phyloP scores from a whole-genome alignment of 75 land plant genomes.

The Selaginella tamariscina region DNA sequence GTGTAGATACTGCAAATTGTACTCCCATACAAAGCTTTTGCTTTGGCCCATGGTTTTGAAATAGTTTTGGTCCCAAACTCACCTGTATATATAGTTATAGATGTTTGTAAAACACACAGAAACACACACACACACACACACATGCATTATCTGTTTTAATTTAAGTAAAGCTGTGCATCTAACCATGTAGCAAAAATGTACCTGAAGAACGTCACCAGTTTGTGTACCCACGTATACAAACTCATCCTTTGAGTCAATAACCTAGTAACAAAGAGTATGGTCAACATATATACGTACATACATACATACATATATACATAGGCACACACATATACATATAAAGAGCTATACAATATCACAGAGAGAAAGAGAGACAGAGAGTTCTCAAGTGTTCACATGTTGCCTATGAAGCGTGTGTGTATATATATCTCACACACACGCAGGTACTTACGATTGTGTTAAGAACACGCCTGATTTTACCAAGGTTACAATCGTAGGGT shows the following conservation, averaged over 20 bases:
- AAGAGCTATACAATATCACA: no score
- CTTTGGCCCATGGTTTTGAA: constrained; percentile 22
- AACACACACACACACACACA: not conserved
- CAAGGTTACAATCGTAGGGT: constrained; percentile 21
- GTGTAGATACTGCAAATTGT: constrained; percentile 15
- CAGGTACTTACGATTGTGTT: constrained; percentile 11
- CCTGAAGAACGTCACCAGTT: constrained; percentile 30
- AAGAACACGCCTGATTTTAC: constrained; percentile 12
- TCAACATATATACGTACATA: no score
- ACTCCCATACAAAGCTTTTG: constrained; percentile 19
- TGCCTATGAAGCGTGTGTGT: no score
- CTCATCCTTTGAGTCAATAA: constrained; percentile 30
- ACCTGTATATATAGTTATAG: constrained; percentile 17
- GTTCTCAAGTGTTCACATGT: no score
- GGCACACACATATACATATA: no score
- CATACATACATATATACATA: no score
- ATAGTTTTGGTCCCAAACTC: constrained; percentile 32
- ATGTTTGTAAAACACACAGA: not conserved
- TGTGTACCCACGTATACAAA: constrained; percentile 30
- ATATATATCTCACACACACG: no score
- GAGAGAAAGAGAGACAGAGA: no score
- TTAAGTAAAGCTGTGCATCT: no score
- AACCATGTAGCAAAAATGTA: not conserved
- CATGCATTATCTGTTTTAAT: no score
- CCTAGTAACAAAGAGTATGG: no score